Evolutionary conservation across 352 stramenopile genomes (phyloP), one percentile per base, ranked within the genome.

Genomic region (Phytopythium vexans): DNA sequence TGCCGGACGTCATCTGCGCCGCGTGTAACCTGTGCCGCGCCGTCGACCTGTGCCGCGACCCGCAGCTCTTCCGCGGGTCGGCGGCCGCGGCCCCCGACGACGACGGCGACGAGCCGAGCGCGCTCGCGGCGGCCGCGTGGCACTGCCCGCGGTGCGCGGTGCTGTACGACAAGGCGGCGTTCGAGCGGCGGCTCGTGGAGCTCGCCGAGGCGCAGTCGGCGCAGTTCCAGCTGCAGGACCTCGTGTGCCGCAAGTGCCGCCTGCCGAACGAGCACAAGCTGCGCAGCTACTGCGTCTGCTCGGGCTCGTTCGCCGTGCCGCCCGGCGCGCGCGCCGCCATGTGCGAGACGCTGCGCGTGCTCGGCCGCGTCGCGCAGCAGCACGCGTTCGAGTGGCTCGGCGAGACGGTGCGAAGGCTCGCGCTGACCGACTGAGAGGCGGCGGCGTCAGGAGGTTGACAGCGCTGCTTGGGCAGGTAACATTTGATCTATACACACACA

Each of bases 1-100:
- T 99, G n/a, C 86, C 88, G 10, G 96, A 99, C 68, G 88, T 99
- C 14, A 98, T 99, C 61, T 99, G 97, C 62, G 68, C 84, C 10
- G 92, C 91, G 64, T 99, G 97, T 72, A 96, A 98, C 49, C 75
- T 97, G 52, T 98, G 90, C 53, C 75, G 88, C 21, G 92, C 98
- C 39, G 72, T 99, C n/a, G 97, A 99, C 70, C 66, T 99, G 10
- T 99, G 95, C 67, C 88, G 94, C 21, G 91, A 98, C 62, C 82
- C 86, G 36, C 83, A 93, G 46, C 66, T 97, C 7, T 93, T 98
- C 47, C 86, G 95, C 44, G 74, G 89, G 8, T 87, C 88, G 8
- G 66, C 54, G 41, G 54, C 49, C 6, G 41, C 47, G 4, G 41
- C 48, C 8, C 54, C 58, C 34, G 65, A 78, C 36, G 58, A 61